phyloP scores from a whole-genome alignment of 768 basidiomycete genomes.

The Boletus insuetus region DNA sequence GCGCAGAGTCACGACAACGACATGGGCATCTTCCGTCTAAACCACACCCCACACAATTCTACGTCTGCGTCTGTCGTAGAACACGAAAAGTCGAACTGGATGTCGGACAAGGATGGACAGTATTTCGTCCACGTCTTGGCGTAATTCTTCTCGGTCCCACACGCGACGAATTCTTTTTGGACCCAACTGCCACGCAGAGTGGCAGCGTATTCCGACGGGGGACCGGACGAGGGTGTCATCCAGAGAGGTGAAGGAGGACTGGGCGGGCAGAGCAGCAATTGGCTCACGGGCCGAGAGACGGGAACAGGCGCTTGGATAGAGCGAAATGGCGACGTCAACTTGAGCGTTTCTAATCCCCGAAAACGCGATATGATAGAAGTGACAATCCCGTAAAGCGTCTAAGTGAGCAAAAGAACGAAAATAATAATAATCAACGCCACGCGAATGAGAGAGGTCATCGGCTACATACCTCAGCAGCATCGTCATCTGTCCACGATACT shows the following conservation, averaged over 20 bases:
- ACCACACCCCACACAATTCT: constrained; percentile 33
- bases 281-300: neutral
- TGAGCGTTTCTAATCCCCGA: constrained; percentile 26
- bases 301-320: constrained; percentile 22
- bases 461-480: constrained; percentile 27
- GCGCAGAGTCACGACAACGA: neutral
- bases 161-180: constrained; percentile 29
- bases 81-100: constrained; percentile 32
- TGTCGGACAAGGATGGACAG: constrained; percentile 26
- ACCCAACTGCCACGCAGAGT: neutral
- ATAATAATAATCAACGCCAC: neutral
- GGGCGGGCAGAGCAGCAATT: neutral
- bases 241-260: constrained; percentile 9
- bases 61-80: constrained; percentile 24
- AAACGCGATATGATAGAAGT: constrained; percentile 34
- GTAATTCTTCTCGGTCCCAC: constrained; percentile 23
- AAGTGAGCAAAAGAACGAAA: neutral
- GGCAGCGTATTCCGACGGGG: neutral
- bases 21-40: constrained; percentile 20
- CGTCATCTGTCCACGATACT: constrained; percentile 25
- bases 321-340: constrained; percentile 32
- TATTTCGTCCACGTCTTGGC: constrained; percentile 29
- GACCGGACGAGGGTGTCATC: neutral
- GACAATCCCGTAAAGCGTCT: constrained; percentile 30
- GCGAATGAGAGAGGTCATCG: neutral